Conservation (phyloP, 2,329 filamentous ascomycete species). For the Ceratocystis papillata region DNA sequence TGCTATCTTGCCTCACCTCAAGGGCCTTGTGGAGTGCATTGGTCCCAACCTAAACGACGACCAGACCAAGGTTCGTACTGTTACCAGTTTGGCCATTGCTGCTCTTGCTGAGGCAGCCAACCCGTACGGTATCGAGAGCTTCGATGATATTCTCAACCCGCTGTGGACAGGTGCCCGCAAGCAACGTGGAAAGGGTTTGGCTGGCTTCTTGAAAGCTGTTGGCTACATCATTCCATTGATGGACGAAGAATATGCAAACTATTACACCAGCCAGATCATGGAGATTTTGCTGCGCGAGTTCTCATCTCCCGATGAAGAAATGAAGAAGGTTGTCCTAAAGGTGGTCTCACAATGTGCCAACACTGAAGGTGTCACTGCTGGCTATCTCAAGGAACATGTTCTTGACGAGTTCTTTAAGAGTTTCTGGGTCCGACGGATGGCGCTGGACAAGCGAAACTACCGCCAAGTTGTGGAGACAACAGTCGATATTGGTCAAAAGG, state of each 20-base stretch:
- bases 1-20: constrained; percentile 86
- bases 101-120: constrained; percentile 92
- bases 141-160: constrained; percentile 93
- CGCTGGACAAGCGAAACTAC: constrained; percentile 94
- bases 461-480: constrained; percentile 96
- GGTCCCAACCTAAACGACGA: constrained; percentile 93
- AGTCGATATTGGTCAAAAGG: constrained; percentile 92
- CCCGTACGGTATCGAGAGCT: constrained; percentile 97
- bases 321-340: constrained; percentile 99
- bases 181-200: constrained; percentile 90
- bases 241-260: constrained; percentile 99
- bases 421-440: constrained; percentile 97
- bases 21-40: constrained; percentile 93
- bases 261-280: constrained; percentile 98
- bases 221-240: constrained; percentile 97
- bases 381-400: constrained; percentile 90
- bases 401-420: constrained; percentile 96
- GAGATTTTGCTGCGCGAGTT: constrained; percentile 95
- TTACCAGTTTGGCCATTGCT: constrained; percentile 88
- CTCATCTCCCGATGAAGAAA: constrained; percentile 93
- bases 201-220: constrained; percentile 92
- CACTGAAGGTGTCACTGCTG: constrained; percentile 87
- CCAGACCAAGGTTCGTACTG: constrained; percentile 93
- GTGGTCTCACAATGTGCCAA: constrained; percentile 92
- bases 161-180: constrained; percentile 94